A percentile compares a stretch with the other conserved stretches of the same genome.
These are phyloP conservation scores for Lactarius deliciosus DNA, from an alignment of 768 basidiomycete genomes.

Conservation along the genomic window DNA sequence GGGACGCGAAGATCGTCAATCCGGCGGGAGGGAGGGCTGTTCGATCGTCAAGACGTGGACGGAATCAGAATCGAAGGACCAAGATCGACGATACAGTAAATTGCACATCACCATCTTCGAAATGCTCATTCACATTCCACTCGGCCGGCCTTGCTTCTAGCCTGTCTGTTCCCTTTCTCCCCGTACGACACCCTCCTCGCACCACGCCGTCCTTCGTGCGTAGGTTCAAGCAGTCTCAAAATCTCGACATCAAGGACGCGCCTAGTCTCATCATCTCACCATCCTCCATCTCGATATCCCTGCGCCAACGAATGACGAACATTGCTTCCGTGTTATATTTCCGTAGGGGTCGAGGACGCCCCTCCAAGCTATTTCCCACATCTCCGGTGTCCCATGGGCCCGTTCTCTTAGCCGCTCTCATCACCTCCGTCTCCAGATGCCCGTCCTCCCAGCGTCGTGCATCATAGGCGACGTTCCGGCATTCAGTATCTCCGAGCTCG, in stretches of 20 bases:
- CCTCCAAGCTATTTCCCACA: neutral
- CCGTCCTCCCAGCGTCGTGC: conserved; percentile 27
- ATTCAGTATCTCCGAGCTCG: neutral
- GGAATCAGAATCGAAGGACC: too few species aligned
- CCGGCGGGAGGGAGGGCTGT: too few species aligned
- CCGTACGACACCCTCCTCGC: too few species aligned
- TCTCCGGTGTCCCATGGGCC: conserved; percentile 12
- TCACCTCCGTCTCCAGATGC: conserved; percentile 29
- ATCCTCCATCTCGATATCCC: conserved; percentile 6
- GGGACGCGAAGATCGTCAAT: too few species aligned
- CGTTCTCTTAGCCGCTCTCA: conserved; percentile 14
- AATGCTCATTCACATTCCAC: too few species aligned
- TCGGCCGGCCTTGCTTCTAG: too few species aligned
- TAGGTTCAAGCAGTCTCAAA: too few species aligned
- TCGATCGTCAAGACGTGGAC: too few species aligned
- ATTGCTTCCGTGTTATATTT: conserved; percentile 5
- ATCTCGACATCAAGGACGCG: neutral
- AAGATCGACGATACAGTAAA: too few species aligned
- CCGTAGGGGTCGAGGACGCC: neutral
- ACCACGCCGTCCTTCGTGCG: too few species aligned
- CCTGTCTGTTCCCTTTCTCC: too few species aligned
- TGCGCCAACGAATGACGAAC: conserved; percentile 5
- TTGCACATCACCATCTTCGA: too few species aligned
- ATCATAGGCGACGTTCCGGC: conserved; percentile 22
- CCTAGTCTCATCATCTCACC: conserved; percentile 15